phyloP scores from a whole-genome alignment of 2,329 filamentous ascomycete species.

The Aspergillus cejpii region DNA sequence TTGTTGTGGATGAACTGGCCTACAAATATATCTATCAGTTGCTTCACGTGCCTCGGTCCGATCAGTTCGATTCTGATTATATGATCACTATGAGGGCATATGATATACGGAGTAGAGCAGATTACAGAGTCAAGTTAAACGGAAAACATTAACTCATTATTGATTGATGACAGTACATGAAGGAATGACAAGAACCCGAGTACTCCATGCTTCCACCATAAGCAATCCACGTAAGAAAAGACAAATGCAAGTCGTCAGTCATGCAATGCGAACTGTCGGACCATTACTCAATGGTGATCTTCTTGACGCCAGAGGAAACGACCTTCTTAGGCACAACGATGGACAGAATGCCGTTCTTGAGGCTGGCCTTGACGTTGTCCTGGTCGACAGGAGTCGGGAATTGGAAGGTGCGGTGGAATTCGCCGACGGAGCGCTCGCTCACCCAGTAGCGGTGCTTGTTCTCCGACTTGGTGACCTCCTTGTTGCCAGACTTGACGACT shows the following conservation, averaged over 20 bases:
- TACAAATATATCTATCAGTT: too few species aligned
- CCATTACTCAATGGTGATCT: constrained; percentile 51
- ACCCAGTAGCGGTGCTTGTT: constrained; percentile 50
- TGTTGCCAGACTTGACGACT: constrained; percentile 30
- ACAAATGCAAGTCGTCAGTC: neutral
- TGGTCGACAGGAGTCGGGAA: constrained; percentile 55
- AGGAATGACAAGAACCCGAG: too few species aligned
- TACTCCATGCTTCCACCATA: too few species aligned
- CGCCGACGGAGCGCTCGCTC: constrained; percentile 53
- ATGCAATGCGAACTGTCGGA: constrained; percentile 3
- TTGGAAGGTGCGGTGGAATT: constrained; percentile 54
- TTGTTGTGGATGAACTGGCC: too few species aligned
- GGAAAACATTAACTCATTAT: too few species aligned
- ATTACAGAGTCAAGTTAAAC: too few species aligned
- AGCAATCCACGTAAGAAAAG: too few species aligned
- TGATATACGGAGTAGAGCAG: neutral
- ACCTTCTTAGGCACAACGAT: constrained; percentile 52
- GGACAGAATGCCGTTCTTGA: constrained; percentile 56
- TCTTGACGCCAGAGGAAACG: constrained; percentile 42
- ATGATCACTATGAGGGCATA: neutral
- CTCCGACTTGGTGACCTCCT: constrained; percentile 14
- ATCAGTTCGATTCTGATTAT: neutral
- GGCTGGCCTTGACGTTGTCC: constrained; percentile 53
- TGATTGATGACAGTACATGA: neutral
- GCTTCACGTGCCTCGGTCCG: constrained; percentile 17